Evolutionary conservation across 2,329 filamentous ascomycete genomes (phyloP).

Genomic region (Pseudohalonectria lignicola): DNA sequence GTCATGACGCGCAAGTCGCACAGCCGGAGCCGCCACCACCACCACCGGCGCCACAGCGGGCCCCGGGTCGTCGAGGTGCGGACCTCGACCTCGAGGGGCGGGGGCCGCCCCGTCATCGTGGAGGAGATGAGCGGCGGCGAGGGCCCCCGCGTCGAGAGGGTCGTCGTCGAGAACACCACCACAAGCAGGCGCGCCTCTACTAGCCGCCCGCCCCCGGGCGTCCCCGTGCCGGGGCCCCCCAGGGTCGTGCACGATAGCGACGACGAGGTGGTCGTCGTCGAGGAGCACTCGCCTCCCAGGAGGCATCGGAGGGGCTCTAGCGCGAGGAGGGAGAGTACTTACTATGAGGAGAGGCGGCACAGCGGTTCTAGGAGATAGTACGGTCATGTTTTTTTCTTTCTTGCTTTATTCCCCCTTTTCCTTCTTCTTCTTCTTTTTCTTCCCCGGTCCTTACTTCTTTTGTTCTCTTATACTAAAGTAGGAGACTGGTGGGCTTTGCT

Average conservation of each 20-base stretch:
- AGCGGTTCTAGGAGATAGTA: constrained; percentile 1
- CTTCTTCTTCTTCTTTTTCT: too few relatives aligned
- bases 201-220: neutral
- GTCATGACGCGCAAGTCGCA: constrained; percentile 12
- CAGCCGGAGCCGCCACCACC: constrained; percentile 8
- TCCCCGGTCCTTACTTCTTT: too few relatives aligned
- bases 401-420: neutral
- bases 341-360: constrained; percentile 13
- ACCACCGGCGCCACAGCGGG: constrained; percentile 3
- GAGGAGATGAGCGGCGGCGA: constrained; percentile 9
- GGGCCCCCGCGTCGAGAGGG: constrained; percentile 10
- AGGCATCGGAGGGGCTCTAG: constrained; percentile 13
- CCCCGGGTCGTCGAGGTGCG: constrained; percentile 16
- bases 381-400: neutral
- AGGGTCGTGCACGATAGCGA: constrained; percentile 7
- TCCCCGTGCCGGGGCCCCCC: constrained; percentile 5
- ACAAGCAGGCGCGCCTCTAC: constrained; percentile 5
- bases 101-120: constrained; percentile 11
- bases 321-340: constrained; percentile 12
- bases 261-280: constrained; percentile 23
- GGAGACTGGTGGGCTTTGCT: too few relatives aligned
- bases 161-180: constrained; percentile 16
- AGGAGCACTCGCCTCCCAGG: constrained; percentile 17
- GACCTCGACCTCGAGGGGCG: constrained; percentile 4
- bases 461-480: too few relatives aligned